Evolutionary conservation across 495 filamentous ascomycete species (phyloP), one percentile per base, ranked within the genome.

Genomic region (Hypomontagnella submonticulosa): DNA sequence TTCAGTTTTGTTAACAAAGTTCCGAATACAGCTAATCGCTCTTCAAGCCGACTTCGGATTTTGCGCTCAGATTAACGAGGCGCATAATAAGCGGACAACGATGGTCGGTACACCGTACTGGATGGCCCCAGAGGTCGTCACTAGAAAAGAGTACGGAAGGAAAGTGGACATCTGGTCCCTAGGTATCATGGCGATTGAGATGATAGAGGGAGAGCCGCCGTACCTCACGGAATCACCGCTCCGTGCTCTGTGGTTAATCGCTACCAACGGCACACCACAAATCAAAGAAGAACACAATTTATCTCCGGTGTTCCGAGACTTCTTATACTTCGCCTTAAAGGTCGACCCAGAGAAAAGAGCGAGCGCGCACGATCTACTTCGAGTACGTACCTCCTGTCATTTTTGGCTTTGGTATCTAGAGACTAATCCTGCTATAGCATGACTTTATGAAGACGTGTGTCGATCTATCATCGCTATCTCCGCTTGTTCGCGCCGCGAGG

Each of bases 131-230:
- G 95, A 99, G 75, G 93, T 99, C 15, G 95, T 99, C 8, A 98
- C 93, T 4, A 83, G 93, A 13, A 98, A 99, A 74, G 95, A 98
- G 74, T 99, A 99, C 75, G 96, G 95, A 63, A 90, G 95, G 47
- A 99, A 99, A 74, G 93, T 99, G 50, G 95, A 99, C 73, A 98
- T 99, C 67, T 99, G 95, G 95, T 95, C 90, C 72, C 77, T 99
- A 48, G 95, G 95, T 55, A 99, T 99, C 76, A 99, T 99, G 95
- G 92, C 95, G n/a, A 99, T 99, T 68, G 95, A 99, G 76, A 99
- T 99, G 95, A 97, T 99, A 62, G 95, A 99, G 78, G 96, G 95
- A 65, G 95, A 99, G 71, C 95, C 95, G 12, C 95, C 95, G 12
- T 99, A 99, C 74, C 80, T 99, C 53, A 99, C 92, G 16, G 95